Base-by-base conservation (phyloP, 2,329 filamentous ascomycete species). In the Monosporascus sp. region DNA sequence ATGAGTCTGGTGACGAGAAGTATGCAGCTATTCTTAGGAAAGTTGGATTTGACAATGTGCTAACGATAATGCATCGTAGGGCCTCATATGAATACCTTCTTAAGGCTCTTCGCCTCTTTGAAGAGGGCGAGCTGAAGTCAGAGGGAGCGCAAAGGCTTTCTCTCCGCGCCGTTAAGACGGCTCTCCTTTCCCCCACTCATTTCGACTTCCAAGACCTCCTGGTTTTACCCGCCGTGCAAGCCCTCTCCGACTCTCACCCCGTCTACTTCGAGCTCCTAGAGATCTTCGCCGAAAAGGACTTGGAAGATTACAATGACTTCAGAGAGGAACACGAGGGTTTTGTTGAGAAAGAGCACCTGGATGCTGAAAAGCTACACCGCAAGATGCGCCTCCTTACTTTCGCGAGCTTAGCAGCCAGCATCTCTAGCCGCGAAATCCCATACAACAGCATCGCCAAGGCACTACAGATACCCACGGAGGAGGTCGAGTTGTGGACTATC, bases 401-500 rank as follows among this genome's bases (percentile, higher is more conserved):
- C 61, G 88, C 93, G 61, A 93, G 88, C 61, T 81, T 97, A 60
- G 91, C 93, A 20, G 91, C 93, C 38, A 85, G 88, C 61, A 88
- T 88, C 22, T 87, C 88, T 56, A 89, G 85, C 65, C 89, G 93
- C 66, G 91, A 94, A 67, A 87, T 99, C 51, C 87, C 93, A 56
- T 99, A 99, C 75, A 79, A 81, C 61, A 83, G 83, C 67, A 97
- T 99, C 68, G 84, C 88, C 60, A 87, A 87, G 68, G 88, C 91
- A 6, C 84, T 99, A 47, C 88, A 94, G 73, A 86, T 99, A 52
- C 85, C 90, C 46, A 69, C 76, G 47, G 86, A 89, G 59, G 91
- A 97, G 59, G 91, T 97, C 43, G 94, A 99, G 80, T 88, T 93
- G 81, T 99, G 94, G 94, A 91, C 95, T 62, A 99, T 99, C 67